Conservation (phyloP, 495 filamentous ascomycete genomes). For the Thozetella sp. region DNA sequence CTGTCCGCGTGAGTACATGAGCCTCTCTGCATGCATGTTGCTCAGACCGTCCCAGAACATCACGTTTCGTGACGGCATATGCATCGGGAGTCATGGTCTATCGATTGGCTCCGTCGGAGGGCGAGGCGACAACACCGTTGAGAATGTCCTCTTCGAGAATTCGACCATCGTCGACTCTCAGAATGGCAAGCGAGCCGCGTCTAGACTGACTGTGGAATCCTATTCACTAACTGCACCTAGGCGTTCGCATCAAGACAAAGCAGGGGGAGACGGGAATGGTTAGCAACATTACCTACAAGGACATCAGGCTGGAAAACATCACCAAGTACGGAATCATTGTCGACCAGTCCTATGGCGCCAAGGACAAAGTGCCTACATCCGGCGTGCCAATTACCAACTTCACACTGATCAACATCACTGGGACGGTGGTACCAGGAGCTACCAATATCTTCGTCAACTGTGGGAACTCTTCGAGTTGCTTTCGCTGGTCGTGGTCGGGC, state of each 20-base stretch:
- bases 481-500: constrained; percentile 50
- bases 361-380: constrained; percentile 58
- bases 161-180: constrained; percentile 50
- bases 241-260: constrained; percentile 67
- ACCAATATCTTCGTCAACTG: constrained; percentile 58
- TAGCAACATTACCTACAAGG: constrained; percentile 57
- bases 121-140: constrained; percentile 58
- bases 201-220: background rate
- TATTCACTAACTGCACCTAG: constrained; percentile 4
- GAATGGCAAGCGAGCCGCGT: constrained; percentile 41
- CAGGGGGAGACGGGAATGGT: constrained; percentile 58
- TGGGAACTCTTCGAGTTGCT: constrained; percentile 40
- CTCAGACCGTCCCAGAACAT: no score
- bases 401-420: constrained; percentile 52
- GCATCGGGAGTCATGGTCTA: constrained; percentile 62
- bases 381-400: constrained; percentile 65
- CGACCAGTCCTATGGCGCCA: constrained; percentile 70
- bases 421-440: constrained; percentile 44
- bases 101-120: constrained; percentile 69
- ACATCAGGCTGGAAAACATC: constrained; percentile 60
- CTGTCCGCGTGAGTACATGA: no score
- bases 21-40: no score
- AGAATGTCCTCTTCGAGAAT: constrained; percentile 40
- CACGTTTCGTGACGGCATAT: constrained; percentile 48
- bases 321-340: constrained; percentile 66